Base-by-base conservation (phyloP, 2,329 filamentous ascomycete species). In the Chaetomium olivaceum region DNA sequence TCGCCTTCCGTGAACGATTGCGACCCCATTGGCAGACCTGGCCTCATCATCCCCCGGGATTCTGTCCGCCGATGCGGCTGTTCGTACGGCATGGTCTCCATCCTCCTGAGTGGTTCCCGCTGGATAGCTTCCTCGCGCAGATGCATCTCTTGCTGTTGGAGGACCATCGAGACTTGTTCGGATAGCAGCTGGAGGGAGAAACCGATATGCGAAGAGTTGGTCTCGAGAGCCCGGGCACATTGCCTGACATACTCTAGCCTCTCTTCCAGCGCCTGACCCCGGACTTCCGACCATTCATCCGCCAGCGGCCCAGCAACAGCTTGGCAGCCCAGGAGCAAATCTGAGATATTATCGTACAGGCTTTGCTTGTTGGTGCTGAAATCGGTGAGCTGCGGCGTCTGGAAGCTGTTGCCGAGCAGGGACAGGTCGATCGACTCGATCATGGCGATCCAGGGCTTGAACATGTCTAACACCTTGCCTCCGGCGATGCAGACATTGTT, bases 231-330 rank as follows among this genome's bases (percentile, higher is more conserved):
- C 71, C 90, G 87, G 11, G 89, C 88, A 67, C 92, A 91, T 65
- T 87, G 84, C 61, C 90, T 87, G 65, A 97, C 92, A 68, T 91
- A 89, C 69, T 90, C 91, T 29, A 98, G 79, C 25, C 95, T 88
- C 70, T 92, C 92, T 74, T 97, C 94, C 33, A 99, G 82, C 8
- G 93, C 91, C 75, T 96, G 92, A 1, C 93, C 92, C 52, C 93
- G 88, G n/a, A 93, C 83, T 75, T 97, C 93, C 4, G 93, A 88
- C 95, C 95, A 99, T 78, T 99, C 95, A 75, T 99, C 95, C 9
- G 90, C 91, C 52, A 99, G 79, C 6, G 95, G 95, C 9, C 92
- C 92, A 6, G 93, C 91, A n/a, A 98, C 90, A 27, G 91, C 88
- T 78, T 99, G 95, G 73, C 93, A 97, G 65, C 90, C 88, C 58